Evolutionary conservation across 2,329 filamentous ascomycete genomes (phyloP).

Genomic region (Rhexocercosporidium sp.): DNA sequence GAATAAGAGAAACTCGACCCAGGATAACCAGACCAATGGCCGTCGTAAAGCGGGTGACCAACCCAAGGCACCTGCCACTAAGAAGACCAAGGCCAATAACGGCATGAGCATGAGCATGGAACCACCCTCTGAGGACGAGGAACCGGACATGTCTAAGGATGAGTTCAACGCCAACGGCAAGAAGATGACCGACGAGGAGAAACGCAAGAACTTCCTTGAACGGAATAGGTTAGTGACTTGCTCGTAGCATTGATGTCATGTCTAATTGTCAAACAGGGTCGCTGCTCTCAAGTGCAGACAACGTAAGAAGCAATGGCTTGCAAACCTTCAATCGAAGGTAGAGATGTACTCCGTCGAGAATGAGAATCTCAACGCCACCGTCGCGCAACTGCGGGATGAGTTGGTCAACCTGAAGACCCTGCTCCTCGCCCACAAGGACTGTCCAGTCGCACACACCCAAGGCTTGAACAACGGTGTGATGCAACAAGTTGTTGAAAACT

Average conservation of each 20-base stretch:
- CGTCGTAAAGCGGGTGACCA: slow-evolving; percentile 80
- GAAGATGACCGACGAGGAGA: slow-evolving; percentile 99
- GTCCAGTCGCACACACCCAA: slow-evolving; percentile 88
- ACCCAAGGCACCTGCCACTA: slow-evolving; percentile 68
- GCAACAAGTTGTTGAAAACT: slow-evolving; percentile 48
- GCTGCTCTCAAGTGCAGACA: slow-evolving; percentile 96
- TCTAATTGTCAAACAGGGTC: slow-evolving; percentile 63
- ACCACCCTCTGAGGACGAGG: slow-evolving; percentile 46
- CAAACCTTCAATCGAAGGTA: slow-evolving; percentile 92
- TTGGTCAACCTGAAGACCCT: slow-evolving; percentile 94
- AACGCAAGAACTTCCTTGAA: slow-evolving; percentile 96
- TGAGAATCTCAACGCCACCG: slow-evolving; percentile 81
- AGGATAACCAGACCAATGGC: slow-evolving; percentile 58
- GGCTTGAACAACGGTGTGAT: slow-evolving; percentile 52
- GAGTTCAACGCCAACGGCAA: slow-evolving; percentile 66
- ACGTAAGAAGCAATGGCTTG: slow-evolving; percentile 98
- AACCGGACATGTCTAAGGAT: slow-evolving; percentile 57
- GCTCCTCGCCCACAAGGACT: slow-evolving; percentile 93
- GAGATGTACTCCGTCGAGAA: slow-evolving; percentile 93
- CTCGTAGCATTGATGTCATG: neutral
- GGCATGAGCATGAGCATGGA: slow-evolving; percentile 45
- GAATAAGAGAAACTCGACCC: slow-evolving; percentile 66
- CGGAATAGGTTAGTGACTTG: slow-evolving; percentile 77
- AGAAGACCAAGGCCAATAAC: slow-evolving; percentile 71
- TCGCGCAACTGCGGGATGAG: slow-evolving; percentile 85